A percentile compares a stretch with the other conserved stretches of the same genome.
Conservation (phyloP, 768 basidiomycete genomes). For the Leccinum broughii region DNA sequence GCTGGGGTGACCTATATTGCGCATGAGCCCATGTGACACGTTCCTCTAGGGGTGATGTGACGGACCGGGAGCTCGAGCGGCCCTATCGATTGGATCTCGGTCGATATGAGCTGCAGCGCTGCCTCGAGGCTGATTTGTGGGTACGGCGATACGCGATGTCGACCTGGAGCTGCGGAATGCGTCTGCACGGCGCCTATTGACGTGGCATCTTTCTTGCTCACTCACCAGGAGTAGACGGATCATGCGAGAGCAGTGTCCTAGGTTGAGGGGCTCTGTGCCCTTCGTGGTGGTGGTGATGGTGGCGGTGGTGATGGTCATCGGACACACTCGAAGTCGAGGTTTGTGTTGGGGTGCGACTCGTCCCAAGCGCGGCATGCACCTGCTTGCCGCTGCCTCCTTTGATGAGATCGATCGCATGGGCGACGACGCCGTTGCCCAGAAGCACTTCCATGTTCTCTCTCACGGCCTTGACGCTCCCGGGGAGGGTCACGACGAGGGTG, state of each 20-base stretch:
- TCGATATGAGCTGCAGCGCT: constrained; percentile 59
- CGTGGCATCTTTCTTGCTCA: neutral
- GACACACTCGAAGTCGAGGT: constrained; percentile 16
- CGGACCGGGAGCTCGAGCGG: constrained; percentile 45
- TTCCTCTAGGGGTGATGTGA: neutral
- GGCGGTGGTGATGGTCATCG: constrained; percentile 22
- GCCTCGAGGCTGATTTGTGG: constrained; percentile 64
- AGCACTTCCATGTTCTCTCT: constrained; percentile 72
- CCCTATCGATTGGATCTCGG: constrained; percentile 46
- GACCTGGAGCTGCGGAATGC: constrained; percentile 52
- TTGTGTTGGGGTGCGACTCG: constrained; percentile 22
- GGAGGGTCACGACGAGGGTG: constrained; percentile 76
- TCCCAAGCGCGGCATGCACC: constrained; percentile 54
- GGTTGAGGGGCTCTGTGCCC: constrained; percentile 53
- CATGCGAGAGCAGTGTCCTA: constrained; percentile 61
- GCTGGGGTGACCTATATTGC: constrained; percentile 52
- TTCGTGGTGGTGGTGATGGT: constrained; percentile 39
- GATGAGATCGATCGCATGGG: constrained; percentile 73
- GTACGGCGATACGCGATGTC: constrained; percentile 78
- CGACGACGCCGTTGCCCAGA: constrained; percentile 54
- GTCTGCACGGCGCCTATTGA: neutral
- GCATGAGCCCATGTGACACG: neutral
- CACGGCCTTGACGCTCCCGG: constrained; percentile 85
- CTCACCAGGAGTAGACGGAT: constrained; percentile 67
- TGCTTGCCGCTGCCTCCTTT: constrained; percentile 63